Percentiles rank a stretch among this genome's conserved stretches.
Conservation (phyloP, 2,329 filamentous ascomycete genomes). For the Helotiales sp. region DNA sequence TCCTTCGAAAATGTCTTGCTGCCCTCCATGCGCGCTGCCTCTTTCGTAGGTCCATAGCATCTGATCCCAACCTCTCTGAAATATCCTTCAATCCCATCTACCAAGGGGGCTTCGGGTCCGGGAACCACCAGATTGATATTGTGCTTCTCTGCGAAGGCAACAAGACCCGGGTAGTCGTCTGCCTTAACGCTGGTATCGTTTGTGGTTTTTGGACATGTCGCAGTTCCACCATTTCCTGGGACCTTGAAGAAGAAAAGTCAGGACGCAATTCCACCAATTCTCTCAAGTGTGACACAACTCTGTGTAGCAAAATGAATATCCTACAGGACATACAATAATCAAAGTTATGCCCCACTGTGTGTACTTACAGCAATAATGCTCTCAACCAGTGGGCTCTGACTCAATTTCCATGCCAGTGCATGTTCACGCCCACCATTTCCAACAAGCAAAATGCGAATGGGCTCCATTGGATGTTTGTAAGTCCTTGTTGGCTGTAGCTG, state of each 20-base stretch:
- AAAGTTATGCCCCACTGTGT: background rate
- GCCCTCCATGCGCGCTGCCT: conserved; percentile 87
- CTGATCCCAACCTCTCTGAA: conserved; percentile 53
- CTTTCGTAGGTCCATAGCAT: conserved; percentile 77
- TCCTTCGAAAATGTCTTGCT: conserved; percentile 98
- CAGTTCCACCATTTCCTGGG: conserved; percentile 87
- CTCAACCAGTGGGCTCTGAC: conserved; percentile 76
- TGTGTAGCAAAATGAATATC: no score
- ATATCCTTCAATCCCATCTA: conserved; percentile 83
- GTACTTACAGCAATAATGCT: conserved; percentile 61
- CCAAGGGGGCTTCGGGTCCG: conserved; percentile 90
- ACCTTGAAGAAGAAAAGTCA: conserved; percentile 63
- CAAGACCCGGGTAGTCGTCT: conserved; percentile 75
- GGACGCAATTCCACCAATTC: background rate
- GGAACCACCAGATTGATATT: conserved; percentile 81
- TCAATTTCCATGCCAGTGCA: conserved; percentile 90
- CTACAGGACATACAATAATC: background rate
- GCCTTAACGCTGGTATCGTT: conserved; percentile 69
- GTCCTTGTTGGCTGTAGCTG: background rate
- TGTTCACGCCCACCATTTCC: conserved; percentile 95
- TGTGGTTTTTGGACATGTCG: conserved; percentile 64
- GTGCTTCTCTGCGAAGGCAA: conserved; percentile 71
- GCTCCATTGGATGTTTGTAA: conserved; percentile 18
- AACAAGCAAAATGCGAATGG: conserved; percentile 71
- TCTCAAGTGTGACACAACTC: background rate